Base-by-base conservation (phyloP, 257 asterid species). In the Mentha longifolia region DNA sequence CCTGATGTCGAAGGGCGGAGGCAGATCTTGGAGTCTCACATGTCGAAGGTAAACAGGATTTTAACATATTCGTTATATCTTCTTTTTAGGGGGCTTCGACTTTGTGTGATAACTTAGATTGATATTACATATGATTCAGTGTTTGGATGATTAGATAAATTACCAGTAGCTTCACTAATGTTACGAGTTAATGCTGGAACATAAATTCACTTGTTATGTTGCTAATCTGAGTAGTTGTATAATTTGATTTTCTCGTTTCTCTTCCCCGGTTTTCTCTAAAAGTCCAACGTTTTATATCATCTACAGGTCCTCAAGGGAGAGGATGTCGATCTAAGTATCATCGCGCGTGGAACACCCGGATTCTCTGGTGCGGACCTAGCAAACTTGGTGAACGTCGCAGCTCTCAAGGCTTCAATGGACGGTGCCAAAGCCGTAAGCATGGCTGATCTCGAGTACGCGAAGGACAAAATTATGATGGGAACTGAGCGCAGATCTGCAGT, bases 1-100 rank as follows among this genome's bases (percentile, higher is more conserved):
- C 99, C 99, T 51, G 99, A 94, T 74, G 96, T 91, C 67, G 98
- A 94, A 82, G 97, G 98, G 14, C 82, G 97, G 79, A 88, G 91
- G 78, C 98, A 94, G 88, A 94, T 91, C 77, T 58, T 94, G 84
- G 98, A 94, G 74, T 78, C 90, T 39, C 96, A 91, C 83, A 91
- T 94, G 98, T 81, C 96, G n/a, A 90, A 93, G 96, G 98, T 93
- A 81, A 42, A 62, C 15, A 25, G n/a, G 15, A 6, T 47, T 13
- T 61, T 41, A 14, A 19, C 22, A 50, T 35, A 35, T 37, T 43
- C 5, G 47, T 70, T 14, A 9, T 55, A 49, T 33, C 3, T 33
- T 12, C 5, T 17, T 11, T 51, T 7, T 41, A 7, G 31, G 31
- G 31, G 31, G 31, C 31, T 28, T 28, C 31, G 1, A 28, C 31